These are phyloP conservation scores for Salix dunnii DNA, from an alignment of 345 rosid genomes.

Conservation along the genomic window DNA sequence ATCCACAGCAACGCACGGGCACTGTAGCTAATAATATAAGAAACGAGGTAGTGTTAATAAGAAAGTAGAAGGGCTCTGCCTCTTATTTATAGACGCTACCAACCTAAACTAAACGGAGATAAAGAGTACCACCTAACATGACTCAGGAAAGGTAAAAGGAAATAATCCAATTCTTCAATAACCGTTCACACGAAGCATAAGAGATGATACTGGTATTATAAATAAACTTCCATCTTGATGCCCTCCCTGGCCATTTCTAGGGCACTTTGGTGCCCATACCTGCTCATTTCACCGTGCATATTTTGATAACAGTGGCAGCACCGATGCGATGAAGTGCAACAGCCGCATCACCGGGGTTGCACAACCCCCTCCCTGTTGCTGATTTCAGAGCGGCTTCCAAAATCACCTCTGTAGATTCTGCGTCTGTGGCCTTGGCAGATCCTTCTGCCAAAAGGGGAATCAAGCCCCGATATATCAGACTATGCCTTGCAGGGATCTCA, in stretches of 20 bases:
- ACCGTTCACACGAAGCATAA: not conserved
- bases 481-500: conserved; percentile 87
- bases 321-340: conserved; percentile 88
- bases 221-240: not conserved
- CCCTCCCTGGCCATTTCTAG: not conserved
- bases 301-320: conserved; percentile 80
- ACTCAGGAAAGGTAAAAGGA: not conserved
- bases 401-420: conserved; percentile 78
- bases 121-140: not conserved
- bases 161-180: not conserved
- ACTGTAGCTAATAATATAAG: no score
- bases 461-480: conserved; percentile 81
- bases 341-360: conserved; percentile 67
- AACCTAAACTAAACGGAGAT: not conserved
- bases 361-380: conserved; percentile 56
- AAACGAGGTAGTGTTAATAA: not conserved
- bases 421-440: conserved; percentile 89
- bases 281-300: conserved; percentile 67
- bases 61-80: not conserved
- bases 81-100: not conserved
- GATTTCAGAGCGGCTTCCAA: conserved; percentile 69
- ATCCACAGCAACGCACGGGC: no score
- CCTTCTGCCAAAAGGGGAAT: conserved; percentile 83
- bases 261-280: not conserved
- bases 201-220: no score